Evolutionary conservation across 768 basidiomycete genomes (phyloP), one percentile per base, ranked within the genome.

Genomic region (Tylopilus vinaceipallidus): DNA sequence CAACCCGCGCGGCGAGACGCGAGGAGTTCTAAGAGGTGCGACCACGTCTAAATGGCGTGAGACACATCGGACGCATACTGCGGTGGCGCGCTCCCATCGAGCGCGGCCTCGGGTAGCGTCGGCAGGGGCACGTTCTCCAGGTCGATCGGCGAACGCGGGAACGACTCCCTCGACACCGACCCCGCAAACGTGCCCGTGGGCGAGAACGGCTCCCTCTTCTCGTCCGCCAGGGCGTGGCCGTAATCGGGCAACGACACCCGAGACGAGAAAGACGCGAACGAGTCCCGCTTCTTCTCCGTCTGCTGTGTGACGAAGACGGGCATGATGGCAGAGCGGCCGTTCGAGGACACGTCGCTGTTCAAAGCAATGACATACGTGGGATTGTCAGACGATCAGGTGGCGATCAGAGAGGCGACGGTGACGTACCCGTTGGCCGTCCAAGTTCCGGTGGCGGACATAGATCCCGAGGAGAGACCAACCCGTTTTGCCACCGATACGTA

Each of bases 231-330:
- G 35, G 66, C 57, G 12, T 71, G 70, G 14, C 70, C 70, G n/a
- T 68, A 72, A 34, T 75, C 77, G 7, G 53, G 65, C 59, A 74
- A 57, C 13, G 76, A 76, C 43, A 77, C 60, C 50, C 73, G 70
- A 26, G 67, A 67, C 7, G 75, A 74, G 62, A 77, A 71, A 0
- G 81, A 82, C 33, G 71, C 67, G 14, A 78, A 49, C 6, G 79
- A 79, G 49, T 76, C 76, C 45, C 72, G 76, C 56, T 75, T 78
- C 54, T 68, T 70, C 42, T 78, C 60, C 46, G 72, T 70, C 41
- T 73, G 72, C 24, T 68, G 69, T 49, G 74, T 73, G 36, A 81
- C 71, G 50, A 73, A 71, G 46, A 79, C 69, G n/a, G 80, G 79
- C 50, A 76, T 57, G 37, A 56, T 49, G 1, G 59, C 57, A 40